Percentiles rank a stretch among this genome's conserved stretches.
Conservation (phyloP, 2,329 filamentous ascomycete genomes). For the Fusarium oligoseptatum region DNA sequence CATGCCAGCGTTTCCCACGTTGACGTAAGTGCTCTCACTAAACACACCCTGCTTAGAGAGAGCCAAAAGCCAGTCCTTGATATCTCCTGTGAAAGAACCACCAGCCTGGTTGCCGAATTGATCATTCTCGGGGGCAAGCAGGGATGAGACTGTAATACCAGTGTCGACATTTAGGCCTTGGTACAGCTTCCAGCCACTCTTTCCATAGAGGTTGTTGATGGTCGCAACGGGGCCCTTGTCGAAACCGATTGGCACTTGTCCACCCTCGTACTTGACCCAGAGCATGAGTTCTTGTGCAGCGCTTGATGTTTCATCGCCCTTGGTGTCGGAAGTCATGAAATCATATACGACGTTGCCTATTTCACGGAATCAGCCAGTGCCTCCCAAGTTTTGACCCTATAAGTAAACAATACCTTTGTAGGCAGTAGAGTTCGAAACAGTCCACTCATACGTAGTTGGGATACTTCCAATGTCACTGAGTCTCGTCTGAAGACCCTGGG, state of each 20-base stretch:
- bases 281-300: constrained; percentile 37
- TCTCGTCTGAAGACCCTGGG: constrained; percentile 22
- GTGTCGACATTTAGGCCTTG: constrained; percentile 33
- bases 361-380: not conserved
- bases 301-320: constrained; percentile 25
- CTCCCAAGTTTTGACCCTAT: not conserved
- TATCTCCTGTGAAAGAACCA: constrained; percentile 28
- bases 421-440: constrained; percentile 21
- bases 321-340: constrained; percentile 37
- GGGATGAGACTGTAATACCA: constrained; percentile 32
- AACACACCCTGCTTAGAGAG: constrained; percentile 29
- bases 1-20: constrained; percentile 38
- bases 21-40: constrained; percentile 24
- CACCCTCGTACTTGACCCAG: constrained; percentile 29
- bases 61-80: constrained; percentile 37
- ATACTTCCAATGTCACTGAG: constrained; percentile 27
- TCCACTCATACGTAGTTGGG: constrained; percentile 22
- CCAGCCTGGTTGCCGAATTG: constrained; percentile 22
- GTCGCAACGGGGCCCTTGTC: constrained; percentile 31
- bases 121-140: constrained; percentile 14
- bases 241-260: constrained; percentile 30
- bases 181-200: constrained; percentile 36
- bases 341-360: constrained; percentile 36
- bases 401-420: constrained; percentile 23
- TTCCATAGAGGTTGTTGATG: constrained; percentile 30